Evolutionary conservation across 164 flowering plant species (phyloP).

Genomic region (Dillenia suffruticosa): DNA sequence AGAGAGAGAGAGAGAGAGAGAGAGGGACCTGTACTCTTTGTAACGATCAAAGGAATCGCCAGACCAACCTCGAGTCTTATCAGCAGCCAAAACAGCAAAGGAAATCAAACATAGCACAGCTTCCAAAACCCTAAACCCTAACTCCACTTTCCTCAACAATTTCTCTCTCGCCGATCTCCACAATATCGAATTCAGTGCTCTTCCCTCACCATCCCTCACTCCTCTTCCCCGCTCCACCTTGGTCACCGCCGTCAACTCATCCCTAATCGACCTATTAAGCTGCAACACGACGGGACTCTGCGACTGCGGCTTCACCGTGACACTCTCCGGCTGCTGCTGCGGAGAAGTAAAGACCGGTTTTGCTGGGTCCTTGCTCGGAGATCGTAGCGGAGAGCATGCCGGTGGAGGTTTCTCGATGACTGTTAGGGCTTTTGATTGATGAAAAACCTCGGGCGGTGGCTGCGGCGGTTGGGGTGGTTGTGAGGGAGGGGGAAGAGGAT

Average conservation of each 20-base stretch:
- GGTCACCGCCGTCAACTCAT: conserved; percentile 7
- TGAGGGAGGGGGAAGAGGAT: conserved; percentile 12
- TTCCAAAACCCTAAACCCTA: conserved; percentile 69
- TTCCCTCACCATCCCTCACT: conserved; percentile 21
- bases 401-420: conserved; percentile 21
- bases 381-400: conserved; percentile 8
- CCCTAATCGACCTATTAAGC: conserved; percentile 19
- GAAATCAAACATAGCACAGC: conserved; percentile 66
- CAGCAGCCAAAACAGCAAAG: conserved; percentile 91
- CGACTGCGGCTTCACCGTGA: conserved; percentile 7
- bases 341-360: conserved; percentile 4
- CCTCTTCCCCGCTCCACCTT: conserved; percentile 17
- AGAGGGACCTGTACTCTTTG: conserved; percentile 73
- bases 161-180: conserved; percentile 35
- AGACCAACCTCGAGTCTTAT: conserved; percentile 87
- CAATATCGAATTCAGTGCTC: conserved; percentile 27
- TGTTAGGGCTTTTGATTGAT: conserved; percentile 28
- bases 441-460: conserved; percentile 17
- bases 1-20: neutral
- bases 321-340: neutral
- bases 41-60: conserved; percentile 96
- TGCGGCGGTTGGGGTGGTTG: neutral
- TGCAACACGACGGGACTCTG: conserved; percentile 9
- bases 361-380: conserved; percentile 10
- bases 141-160: conserved; percentile 37